Evolutionary conservation across 2,329 filamentous ascomycete species (phyloP), one percentile per base, ranked within the genome.

Genomic region (Fusarium mexicanum): DNA sequence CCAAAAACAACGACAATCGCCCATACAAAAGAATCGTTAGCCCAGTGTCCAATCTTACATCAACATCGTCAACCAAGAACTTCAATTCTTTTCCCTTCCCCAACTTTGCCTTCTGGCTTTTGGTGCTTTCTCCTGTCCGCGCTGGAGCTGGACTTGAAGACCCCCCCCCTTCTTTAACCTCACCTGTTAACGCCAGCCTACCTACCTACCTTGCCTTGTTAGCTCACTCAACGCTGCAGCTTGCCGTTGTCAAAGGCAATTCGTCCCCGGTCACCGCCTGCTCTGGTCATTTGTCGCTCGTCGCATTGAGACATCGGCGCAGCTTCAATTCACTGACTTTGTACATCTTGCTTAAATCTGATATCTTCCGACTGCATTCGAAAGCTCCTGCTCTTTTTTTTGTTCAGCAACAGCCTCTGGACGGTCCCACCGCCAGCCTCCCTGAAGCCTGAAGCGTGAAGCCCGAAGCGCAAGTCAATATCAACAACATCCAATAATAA

Each of bases 381-480:
- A 58, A 58, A 51, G 54, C 66, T 62, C 60, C 51, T 66, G 41
- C 50, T 29, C 22, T 44, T 46, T 61, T 61, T 61, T 44, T 24
- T n/a, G 33, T n/a, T 26, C 35, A 40, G 41, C 24, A 29, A 53
- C 41, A 51, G 20, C 29, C 20, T 50, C 44, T 51, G 55, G 55
- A 72, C 64, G 67, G 67, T 64, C 54, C 55, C 57, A 31, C 57
- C 43, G 46, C 72, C 59, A 47, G 46, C 51, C 58, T 68, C 66
- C 58, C 38, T 69, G 65, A 77, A 77, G 64, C 58, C 38, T 69
- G 65, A 77, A 77, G 64, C 57, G 31, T 51, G 64, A 76, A 77
- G 67, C 64, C 37, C 55, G 65, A 77, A 77, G 69, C 63, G 65
- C 73, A 76, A 77, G 77, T 77, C 76, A 79, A 48, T 26, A 68